Conservation (phyloP, 2,329 filamentous ascomycete genomes). For the Penicillium crustosum region DNA sequence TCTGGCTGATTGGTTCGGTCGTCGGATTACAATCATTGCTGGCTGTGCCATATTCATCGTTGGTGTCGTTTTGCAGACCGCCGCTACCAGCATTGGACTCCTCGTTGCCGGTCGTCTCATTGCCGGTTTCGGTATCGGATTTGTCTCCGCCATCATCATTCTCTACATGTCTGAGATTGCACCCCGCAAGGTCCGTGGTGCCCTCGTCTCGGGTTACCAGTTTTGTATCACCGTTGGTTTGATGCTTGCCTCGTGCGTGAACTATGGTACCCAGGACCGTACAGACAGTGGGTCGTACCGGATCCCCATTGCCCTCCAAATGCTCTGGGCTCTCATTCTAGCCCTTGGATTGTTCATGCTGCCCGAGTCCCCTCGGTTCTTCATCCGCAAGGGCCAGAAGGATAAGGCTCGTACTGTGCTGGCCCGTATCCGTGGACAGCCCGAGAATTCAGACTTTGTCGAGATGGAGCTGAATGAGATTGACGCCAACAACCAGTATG, state of each 20-base stretch:
- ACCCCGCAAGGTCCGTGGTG: slow-evolving; percentile 72
- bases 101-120: slow-evolving; percentile 73
- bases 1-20: slow-evolving; percentile 70
- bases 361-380: slow-evolving; percentile 83
- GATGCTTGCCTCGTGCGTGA: slow-evolving; percentile 70
- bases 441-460: slow-evolving; percentile 70
- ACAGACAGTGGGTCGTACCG: slow-evolving; percentile 68
- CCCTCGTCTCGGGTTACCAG: slow-evolving; percentile 78
- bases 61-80: slow-evolving; percentile 67
- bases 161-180: slow-evolving; percentile 83
- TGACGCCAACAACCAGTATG: slow-evolving; percentile 84
- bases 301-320: slow-evolving; percentile 78
- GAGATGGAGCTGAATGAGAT: slow-evolving; percentile 80
- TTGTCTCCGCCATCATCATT: slow-evolving; percentile 77
- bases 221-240: slow-evolving; percentile 81
- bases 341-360: slow-evolving; percentile 70
- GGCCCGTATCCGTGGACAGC: slow-evolving; percentile 70
- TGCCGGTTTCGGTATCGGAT: slow-evolving; percentile 75
- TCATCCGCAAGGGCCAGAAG: slow-evolving; percentile 72
- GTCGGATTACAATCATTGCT: slow-evolving; percentile 63
- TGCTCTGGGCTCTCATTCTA: slow-evolving; percentile 76
- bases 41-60: slow-evolving; percentile 71
- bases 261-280: slow-evolving; percentile 67
- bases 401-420: slow-evolving; percentile 64
- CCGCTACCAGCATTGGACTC: slow-evolving; percentile 54